Evolutionary conservation across 352 stramenopile species (phyloP).

Genomic region (Pythium sp.): DNA sequence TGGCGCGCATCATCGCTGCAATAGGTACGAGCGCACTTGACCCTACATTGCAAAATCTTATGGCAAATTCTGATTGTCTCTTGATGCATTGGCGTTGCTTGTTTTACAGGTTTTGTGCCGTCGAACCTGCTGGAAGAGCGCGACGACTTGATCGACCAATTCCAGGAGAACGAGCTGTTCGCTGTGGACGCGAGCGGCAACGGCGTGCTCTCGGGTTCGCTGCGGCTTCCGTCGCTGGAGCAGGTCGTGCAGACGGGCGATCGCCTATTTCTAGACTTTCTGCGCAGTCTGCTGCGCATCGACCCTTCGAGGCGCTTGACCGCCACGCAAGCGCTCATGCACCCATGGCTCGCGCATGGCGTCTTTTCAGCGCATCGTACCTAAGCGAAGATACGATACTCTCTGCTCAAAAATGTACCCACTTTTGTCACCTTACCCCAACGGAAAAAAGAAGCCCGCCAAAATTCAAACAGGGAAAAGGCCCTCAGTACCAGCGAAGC

Average conservation of each 20-base stretch:
- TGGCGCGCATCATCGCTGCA: constrained; percentile 88
- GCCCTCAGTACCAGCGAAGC: not conserved
- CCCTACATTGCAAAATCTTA: not conserved
- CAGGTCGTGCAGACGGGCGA: constrained; percentile 56
- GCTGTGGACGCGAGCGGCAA: constrained; percentile 44
- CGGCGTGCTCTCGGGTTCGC: constrained; percentile 34
- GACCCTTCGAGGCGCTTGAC: constrained; percentile 51
- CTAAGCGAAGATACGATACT: constrained; percentile 13
- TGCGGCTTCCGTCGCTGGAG: constrained; percentile 46
- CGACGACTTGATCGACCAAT: constrained; percentile 50
- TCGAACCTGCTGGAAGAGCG: constrained; percentile 47
- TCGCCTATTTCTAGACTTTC: constrained; percentile 60
- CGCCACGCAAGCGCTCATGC: constrained; percentile 50
- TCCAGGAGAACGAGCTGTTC: constrained; percentile 60
- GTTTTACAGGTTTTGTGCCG: constrained; percentile 54
- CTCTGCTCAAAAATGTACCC: constrained; percentile 6
- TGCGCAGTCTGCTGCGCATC: constrained; percentile 64
- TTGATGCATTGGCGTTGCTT: not conserved
- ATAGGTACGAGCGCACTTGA: constrained; percentile 37
- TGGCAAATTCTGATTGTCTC: not conserved
- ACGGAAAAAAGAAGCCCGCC: constrained; percentile 6
- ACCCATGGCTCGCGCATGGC: constrained; percentile 63
- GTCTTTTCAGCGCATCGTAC: constrained; percentile 53
- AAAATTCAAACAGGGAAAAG: constrained; percentile 14
- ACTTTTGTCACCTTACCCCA: constrained; percentile 14